Base-by-base conservation (phyloP, 345 rosid genomes). In the Boechera stricta region DNA sequence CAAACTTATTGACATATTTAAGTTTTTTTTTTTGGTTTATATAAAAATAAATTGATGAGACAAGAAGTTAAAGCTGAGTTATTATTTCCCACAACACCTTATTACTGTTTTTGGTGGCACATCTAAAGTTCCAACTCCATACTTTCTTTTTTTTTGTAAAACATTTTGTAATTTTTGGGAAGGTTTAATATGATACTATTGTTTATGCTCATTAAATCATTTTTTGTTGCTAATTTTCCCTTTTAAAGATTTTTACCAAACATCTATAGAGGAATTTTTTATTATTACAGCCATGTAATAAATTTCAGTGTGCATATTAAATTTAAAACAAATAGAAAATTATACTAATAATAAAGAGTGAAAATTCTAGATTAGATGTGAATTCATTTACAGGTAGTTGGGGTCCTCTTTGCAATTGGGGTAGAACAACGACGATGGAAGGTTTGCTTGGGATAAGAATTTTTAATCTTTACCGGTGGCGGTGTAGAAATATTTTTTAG, bases 1-100 rank as follows among this genome's bases (percentile, higher is more conserved):
- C 77, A 77, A 77, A 64, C 9, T 49, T 77, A 65, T 72, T 72
- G 31, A 67, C 52, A 21, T 21, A 21, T 21, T 21, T 21, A 21
- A 21, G 24, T 21, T 21, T 21, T 21, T 1, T 21, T 21, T 21
- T 21, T 21, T 21, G 24, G 24, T 21, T 21, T 21, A 21, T 21
- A 21, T 21, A 21, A 21, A 21, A 21, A 21, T 18, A 38, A 52
- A 36, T 21, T 68, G 61, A 1, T 7, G 38, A 39, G 63, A 54
- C 36, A 5, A 21, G 24, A 54, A 28, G 21, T 55, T 39, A 69
- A 69, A 69, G 48, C 29, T 56, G 73, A 69, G 7, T 42, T 21
- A 49, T 18, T 11, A 51, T 36, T 67, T 52, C 13, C 9, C 32
- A 33, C 28, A 36, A 67, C 15, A 52, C 31, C 1, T 35, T 31